Evolutionary conservation across 768 basidiomycete genomes (phyloP), one percentile per base, ranked within the genome.

Genomic region (Mycena vulgaris): DNA sequence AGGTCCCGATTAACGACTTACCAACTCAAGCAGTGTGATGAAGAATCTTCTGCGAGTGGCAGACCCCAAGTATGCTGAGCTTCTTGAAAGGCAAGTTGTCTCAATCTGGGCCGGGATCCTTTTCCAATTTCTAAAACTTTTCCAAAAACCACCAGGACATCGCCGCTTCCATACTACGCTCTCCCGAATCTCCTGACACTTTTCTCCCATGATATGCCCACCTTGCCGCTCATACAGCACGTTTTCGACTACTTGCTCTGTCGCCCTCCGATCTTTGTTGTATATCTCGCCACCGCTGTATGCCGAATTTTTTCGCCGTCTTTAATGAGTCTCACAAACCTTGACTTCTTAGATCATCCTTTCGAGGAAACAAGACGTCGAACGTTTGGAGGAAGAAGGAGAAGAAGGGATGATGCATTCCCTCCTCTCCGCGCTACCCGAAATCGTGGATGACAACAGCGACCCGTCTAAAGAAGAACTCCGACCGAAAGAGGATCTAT

Each of bases 181-280:
- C 87, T 98, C 21, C 94, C 95, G 5, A 94, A 96, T 81, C 89
- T 98, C 35, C 84, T 98, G 37, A 97, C 96, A 0, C 87, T 97
- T 33, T 96, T 98, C 82, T 91, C 96, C 14, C 96, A 98, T 78
- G 96, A 98, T 74, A 87, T 96, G 65, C 95, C 96, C 10, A 94
- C 93, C 2, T 87, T 97, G n/a, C 88, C 92, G 6, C 90, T 96
- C 42, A 93, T 96, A 30, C 96, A 97, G 77, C 93, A 96, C 71
- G 89, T 96, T 53, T 98, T 97, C 79, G 96, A 98, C 80, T 98
- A 91, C 77, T 81, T 98, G 13, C 82, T 98, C 16, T 89, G 90
- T 71, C 87, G 96, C 39, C 95, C 95, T 28, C 96, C 96, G 13
- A 88, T 96, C 31, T 85, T 87, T 1, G 86, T 90, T 3, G 92